phyloP scores from a whole-genome alignment of 371 early-diverging fungal species.

The Rhizopus microsporus region DNA sequence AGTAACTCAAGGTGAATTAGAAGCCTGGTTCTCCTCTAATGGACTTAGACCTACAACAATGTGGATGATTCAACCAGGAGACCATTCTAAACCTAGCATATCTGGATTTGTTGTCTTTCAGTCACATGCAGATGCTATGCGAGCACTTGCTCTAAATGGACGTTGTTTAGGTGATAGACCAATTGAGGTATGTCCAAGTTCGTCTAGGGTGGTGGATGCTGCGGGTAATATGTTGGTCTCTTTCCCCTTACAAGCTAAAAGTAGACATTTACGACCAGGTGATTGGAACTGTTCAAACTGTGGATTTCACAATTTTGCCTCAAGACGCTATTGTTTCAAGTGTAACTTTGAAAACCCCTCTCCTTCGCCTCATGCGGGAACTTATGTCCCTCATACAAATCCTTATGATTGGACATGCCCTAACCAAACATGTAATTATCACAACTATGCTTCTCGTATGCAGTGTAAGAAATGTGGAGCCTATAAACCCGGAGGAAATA shows the following conservation, averaged over 20 bases:
- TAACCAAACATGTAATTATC: conserved; percentile 53
- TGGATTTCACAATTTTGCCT: conserved; percentile 76
- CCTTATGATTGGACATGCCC: conserved; percentile 58
- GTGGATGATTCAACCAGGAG: conserved; percentile 55
- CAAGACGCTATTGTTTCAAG: conserved; percentile 67
- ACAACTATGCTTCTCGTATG: conserved; percentile 56
- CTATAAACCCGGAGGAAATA: conserved; percentile 23
- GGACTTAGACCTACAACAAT: conserved; percentile 58
- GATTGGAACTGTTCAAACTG: conserved; percentile 82
- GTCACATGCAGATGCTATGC: conserved; percentile 62
- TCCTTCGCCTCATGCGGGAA: conserved; percentile 29
- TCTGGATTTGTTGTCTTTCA: conserved; percentile 62
- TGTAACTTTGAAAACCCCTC: conserved; percentile 62
- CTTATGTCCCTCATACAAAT: conserved; percentile 21
- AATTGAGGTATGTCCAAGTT: conserved; percentile 69
- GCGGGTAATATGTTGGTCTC: conserved; percentile 55
- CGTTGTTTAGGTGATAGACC: conserved; percentile 66
- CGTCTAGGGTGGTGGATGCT: conserved; percentile 57
- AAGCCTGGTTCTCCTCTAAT: conserved; percentile 65
- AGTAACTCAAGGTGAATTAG: conserved; percentile 66
- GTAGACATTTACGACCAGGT: conserved; percentile 56
- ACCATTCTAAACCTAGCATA: conserved; percentile 56
- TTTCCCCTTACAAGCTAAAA: conserved; percentile 59
- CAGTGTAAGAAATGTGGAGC: conserved; percentile 46
- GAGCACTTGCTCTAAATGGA: conserved; percentile 67